Conservation (phyloP, 179 eudicot genomes). For the Patellifolia procumbens region DNA sequence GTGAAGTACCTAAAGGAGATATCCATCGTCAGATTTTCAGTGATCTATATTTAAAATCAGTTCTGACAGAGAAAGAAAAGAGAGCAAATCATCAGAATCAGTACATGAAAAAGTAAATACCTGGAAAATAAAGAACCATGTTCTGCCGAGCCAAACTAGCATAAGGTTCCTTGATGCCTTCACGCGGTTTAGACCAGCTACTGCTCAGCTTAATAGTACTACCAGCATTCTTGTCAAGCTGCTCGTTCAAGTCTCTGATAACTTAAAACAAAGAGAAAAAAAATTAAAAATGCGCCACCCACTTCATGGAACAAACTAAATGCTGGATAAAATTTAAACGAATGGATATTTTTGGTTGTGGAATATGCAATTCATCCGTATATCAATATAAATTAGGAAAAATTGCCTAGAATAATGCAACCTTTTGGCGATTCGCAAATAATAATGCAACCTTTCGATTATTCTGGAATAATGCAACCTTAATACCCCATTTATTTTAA, state of each 20-base stretch:
- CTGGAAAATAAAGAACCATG: slow-evolving; percentile 74
- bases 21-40: too few relatives aligned
- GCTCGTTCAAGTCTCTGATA: slow-evolving; percentile 52
- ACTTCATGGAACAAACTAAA: slow-evolving; percentile 2
- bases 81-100: neutral
- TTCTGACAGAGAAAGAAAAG: too few relatives aligned
- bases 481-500: too few relatives aligned
- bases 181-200: slow-evolving; percentile 65
- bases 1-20: too few relatives aligned
- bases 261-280: slow-evolving; percentile 52
- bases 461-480: too few relatives aligned
- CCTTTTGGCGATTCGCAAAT: too few relatives aligned
- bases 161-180: slow-evolving; percentile 60
- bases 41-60: too few relatives aligned
- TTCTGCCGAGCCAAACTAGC: slow-evolving; percentile 55
- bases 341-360: neutral
- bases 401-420: too few relatives aligned
- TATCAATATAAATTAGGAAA: neutral
- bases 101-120: slow-evolving; percentile 38
- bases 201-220: slow-evolving; percentile 42
- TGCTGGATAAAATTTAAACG: neutral
- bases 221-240: slow-evolving; percentile 33
- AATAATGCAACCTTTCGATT: too few relatives aligned
- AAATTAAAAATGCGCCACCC: too few relatives aligned
- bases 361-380: neutral